Evolutionary conservation across 2,329 filamentous ascomycete species (phyloP).

Genomic region (Aspergillus sp.): DNA sequence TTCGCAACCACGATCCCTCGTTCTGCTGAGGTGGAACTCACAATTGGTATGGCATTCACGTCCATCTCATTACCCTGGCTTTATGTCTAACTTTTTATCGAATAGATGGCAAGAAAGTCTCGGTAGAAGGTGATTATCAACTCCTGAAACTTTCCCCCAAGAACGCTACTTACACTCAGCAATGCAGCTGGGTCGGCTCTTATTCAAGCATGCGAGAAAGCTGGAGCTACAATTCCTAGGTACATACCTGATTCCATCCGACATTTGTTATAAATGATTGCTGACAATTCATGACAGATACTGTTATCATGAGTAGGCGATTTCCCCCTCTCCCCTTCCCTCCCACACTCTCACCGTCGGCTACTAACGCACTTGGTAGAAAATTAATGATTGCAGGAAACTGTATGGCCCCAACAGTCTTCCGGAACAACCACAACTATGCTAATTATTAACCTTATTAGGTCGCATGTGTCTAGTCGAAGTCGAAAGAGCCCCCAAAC

Average conservation of each 20-base stretch:
- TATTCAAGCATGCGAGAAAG: slow-evolving; percentile 99
- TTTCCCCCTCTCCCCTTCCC: slow-evolving; percentile 17
- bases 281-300: slow-evolving; percentile 63
- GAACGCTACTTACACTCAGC: slow-evolving; percentile 24
- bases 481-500: slow-evolving; percentile 94
- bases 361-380: slow-evolving; percentile 49
- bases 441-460: slow-evolving; percentile 21
- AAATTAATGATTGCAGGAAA: slow-evolving; percentile 99
- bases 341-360: slow-evolving; percentile 7
- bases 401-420: slow-evolving; percentile 53
- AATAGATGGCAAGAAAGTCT: slow-evolving; percentile 94
- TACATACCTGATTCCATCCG: slow-evolving; percentile 38
- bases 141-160: slow-evolving; percentile 5
- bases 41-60: slow-evolving; percentile 67
- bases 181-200: slow-evolving; percentile 83
- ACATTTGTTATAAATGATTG: neutral
- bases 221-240: slow-evolving; percentile 84
- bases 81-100: slow-evolving; percentile 42
- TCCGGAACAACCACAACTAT: neutral
- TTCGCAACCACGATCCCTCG: slow-evolving; percentile 79
- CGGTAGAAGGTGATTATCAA: slow-evolving; percentile 76
- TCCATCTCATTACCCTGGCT: slow-evolving; percentile 46
- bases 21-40: slow-evolving; percentile 92
- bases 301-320: slow-evolving; percentile 91
- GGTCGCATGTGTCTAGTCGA: slow-evolving; percentile 97